Percentiles rank a stretch among this genome's conserved stretches.
These are phyloP conservation scores for Leccinum uliginosum DNA, from an alignment of 768 basidiomycete species.

Conservation along the genomic window DNA sequence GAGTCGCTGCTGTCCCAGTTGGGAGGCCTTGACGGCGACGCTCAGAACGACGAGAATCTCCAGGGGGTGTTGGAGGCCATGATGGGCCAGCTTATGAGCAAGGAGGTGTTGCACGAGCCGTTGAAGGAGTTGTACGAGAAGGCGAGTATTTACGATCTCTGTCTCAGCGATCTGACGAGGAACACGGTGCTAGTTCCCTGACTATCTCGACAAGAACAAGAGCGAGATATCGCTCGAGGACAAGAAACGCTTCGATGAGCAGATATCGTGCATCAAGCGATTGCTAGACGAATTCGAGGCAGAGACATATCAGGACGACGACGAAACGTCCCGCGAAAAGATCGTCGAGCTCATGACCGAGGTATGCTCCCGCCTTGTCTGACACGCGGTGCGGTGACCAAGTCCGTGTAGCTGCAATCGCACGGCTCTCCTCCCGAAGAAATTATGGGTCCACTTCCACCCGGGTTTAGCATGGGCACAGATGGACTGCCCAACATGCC, in stretches of 20 bases:
- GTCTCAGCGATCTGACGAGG: constrained; percentile 3
- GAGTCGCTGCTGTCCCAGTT: constrained; percentile 52
- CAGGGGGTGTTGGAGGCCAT: constrained; percentile 71
- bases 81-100: constrained; percentile 32
- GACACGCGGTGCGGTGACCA: not conserved
- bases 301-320: constrained; percentile 52
- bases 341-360: constrained; percentile 73
- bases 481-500: constrained; percentile 53
- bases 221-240: constrained; percentile 54
- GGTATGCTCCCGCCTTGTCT: constrained; percentile 34
- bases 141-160: constrained; percentile 1
- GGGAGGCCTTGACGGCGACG: constrained; percentile 21
- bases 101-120: constrained; percentile 69
- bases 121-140: constrained; percentile 62
- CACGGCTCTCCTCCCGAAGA: constrained; percentile 75
- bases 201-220: constrained; percentile 59
- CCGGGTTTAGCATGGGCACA: constrained; percentile 53
- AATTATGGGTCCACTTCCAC: constrained; percentile 79
- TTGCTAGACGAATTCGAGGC: constrained; percentile 67
- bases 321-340: constrained; percentile 40
- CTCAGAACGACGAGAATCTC: constrained; percentile 47
- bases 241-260: constrained; percentile 57
- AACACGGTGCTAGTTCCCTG: constrained; percentile 60
- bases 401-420: constrained; percentile 50
- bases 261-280: constrained; percentile 50